Conservation (phyloP, 2,329 filamentous ascomycete genomes). For the Samsoniella hepiali region DNA sequence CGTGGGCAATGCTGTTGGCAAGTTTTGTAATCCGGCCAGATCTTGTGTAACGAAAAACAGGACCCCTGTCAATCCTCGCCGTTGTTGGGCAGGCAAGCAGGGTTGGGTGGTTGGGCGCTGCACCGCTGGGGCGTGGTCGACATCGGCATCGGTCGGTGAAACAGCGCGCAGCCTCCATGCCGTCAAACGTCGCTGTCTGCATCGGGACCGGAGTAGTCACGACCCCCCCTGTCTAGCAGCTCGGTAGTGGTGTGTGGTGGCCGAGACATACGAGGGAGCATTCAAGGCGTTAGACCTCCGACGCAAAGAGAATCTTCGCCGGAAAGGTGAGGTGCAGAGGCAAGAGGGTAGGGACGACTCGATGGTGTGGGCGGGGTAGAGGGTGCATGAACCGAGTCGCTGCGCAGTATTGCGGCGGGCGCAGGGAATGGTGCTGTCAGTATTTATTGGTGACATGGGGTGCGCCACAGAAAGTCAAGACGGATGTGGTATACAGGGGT, state of each 20-base stretch:
- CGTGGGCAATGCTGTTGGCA: neutral
- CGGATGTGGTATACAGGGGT: neutral
- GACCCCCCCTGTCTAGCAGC: neutral
- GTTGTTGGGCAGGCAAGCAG: neutral
- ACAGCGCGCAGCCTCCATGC: neutral
- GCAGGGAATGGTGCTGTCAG: neutral
- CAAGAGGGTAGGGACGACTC: neutral
- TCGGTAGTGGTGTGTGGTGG: conserved; percentile 1
- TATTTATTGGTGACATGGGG: neutral
- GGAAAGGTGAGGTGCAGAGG: neutral
- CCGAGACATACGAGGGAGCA: neutral
- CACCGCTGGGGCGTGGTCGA: neutral
- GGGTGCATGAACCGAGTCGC: conserved; percentile 13
- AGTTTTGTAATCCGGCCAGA: neutral
- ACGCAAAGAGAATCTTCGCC: neutral
- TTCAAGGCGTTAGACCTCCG: neutral
- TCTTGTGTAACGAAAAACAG: conserved; percentile 6
- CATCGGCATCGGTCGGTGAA: neutral
- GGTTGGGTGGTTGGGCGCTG: neutral
- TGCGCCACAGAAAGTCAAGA: conserved; percentile 1
- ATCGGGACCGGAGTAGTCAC: neutral
- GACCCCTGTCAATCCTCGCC: neutral
- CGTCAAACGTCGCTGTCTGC: neutral
- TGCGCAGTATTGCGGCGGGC: neutral
- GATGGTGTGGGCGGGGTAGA: conserved; percentile 10